These are phyloP conservation scores for Hymenoscyphus albidus DNA, from an alignment of 2,329 filamentous ascomycete species.

Conservation along the genomic window DNA sequence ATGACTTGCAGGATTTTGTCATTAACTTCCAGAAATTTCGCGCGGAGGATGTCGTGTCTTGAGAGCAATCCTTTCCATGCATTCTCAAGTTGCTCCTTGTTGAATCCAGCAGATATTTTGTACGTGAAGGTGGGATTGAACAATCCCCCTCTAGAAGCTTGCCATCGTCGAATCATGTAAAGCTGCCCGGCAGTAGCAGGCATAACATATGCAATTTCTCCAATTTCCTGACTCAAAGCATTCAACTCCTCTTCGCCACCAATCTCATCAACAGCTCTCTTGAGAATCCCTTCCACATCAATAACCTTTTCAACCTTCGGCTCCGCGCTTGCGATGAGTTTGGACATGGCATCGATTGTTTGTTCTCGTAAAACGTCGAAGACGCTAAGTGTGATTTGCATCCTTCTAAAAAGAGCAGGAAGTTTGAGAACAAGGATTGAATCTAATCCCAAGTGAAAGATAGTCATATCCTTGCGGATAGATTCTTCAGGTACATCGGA, in stretches of 20 bases:
- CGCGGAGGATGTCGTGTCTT: conserved; percentile 63
- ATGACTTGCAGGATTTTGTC: conserved; percentile 63
- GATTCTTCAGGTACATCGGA: conserved; percentile 55
- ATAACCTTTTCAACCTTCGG: conserved; percentile 36
- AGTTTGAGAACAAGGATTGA: conserved; percentile 91
- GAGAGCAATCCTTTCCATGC: conserved; percentile 61
- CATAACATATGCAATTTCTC: conserved; percentile 48
- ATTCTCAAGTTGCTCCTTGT: conserved; percentile 41
- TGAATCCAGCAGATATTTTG: conserved; percentile 41
- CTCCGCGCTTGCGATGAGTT: conserved; percentile 25
- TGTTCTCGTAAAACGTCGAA: conserved; percentile 66
- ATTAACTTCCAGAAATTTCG: conserved; percentile 48
- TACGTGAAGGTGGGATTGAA: conserved; percentile 76
- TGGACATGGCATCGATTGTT: conserved; percentile 62
- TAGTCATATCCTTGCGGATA: conserved; percentile 58
- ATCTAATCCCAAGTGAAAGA: conserved; percentile 85
- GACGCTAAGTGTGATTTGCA: conserved; percentile 60
- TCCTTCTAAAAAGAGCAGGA: conserved; percentile 63
- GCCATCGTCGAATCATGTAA: conserved; percentile 77
- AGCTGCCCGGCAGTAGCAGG: conserved; percentile 74
- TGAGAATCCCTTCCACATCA: conserved; percentile 41
- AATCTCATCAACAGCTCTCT: conserved; percentile 38
- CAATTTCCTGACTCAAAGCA: conserved; percentile 33
- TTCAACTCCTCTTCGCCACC: conserved; percentile 39
- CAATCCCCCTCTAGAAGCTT: conserved; percentile 58